Evolutionary conservation across 192 early-diverging fungal genomes (phyloP), one percentile per base, ranked within the genome.

Genomic region (Coemansia sp.): DNA sequence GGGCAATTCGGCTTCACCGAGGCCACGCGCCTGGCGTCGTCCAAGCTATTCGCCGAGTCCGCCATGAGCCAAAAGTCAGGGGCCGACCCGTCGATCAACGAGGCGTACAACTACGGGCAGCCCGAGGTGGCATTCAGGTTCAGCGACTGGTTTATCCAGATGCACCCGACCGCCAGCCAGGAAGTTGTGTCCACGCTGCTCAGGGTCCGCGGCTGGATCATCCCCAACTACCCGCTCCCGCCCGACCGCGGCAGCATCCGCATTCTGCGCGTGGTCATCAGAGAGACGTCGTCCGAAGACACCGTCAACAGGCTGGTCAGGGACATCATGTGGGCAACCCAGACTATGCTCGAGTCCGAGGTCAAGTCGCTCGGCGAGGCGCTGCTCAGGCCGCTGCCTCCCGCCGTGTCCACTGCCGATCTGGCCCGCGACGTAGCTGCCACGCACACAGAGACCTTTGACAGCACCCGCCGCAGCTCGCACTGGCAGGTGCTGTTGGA

Each of bases 221-320:
- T 93, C 3, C 92, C 92, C 64, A 89, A 89, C 51, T 93, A 93
- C 69, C 84, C 88, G n/a, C 84, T 93, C 75, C 88, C 92, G 0
- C 87, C 86, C 5, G 47, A 81, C 47, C 66, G 72, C 0, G 77
- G 83, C 61, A 47, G 68, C 10, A 68, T 86, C 49, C 87, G 89
- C 46, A 74, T 91, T 38, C 55, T 92, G 63, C 89, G 92, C 11
- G 86, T 93, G 20, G 92, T 93, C 8, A 84, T 93, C 8, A 80
- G 90, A 40, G 91, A 90, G 70, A 79, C 86, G 2, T 66, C 84
- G 66, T 85, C 84, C 11, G 68, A 83, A 68, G 89, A 89, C 36
- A 63, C 86, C 55, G 70, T 89, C 43, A 85, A 87, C 59, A 64
- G 68, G 6, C 68, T 89, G 67, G 67, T 88, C 15, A 68, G 75